Conservation (phyloP, 2,329 filamentous ascomycete genomes). For the Penicillium polonicum region DNA sequence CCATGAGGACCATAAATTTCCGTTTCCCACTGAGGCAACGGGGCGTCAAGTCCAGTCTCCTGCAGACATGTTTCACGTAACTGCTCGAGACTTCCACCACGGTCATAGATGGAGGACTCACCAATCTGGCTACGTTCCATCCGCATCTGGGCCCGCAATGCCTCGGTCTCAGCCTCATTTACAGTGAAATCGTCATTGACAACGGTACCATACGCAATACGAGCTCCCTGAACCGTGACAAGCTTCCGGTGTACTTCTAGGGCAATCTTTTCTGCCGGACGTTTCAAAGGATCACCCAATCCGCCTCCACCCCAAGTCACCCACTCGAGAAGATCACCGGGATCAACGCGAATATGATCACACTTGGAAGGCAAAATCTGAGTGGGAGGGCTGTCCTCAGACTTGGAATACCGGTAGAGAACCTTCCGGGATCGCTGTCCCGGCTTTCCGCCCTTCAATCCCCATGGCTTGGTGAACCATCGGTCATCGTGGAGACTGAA, state of each 20-base stretch:
- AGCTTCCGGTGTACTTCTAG: slow-evolving; percentile 49
- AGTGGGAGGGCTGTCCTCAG: slow-evolving; percentile 30
- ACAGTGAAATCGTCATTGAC: slow-evolving; percentile 41
- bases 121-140: slow-evolving; percentile 22
- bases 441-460: slow-evolving; percentile 49
- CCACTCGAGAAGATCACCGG: slow-evolving; percentile 52
- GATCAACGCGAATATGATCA: slow-evolving; percentile 47
- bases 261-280: slow-evolving; percentile 47
- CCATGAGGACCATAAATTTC: slow-evolving; percentile 51
- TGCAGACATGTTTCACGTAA: slow-evolving; percentile 38
- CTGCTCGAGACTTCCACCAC: slow-evolving; percentile 45
- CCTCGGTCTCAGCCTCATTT: slow-evolving; percentile 37
- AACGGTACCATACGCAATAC: slow-evolving; percentile 49
- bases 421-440: slow-evolving; percentile 46
- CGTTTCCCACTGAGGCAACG: slow-evolving; percentile 47
- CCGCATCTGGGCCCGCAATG: slow-evolving; percentile 37
- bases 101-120: slow-evolving; percentile 39
- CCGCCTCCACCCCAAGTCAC: slow-evolving; percentile 54
- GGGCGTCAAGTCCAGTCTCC: slow-evolving; percentile 48
- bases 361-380: slow-evolving; percentile 42
- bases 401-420: slow-evolving; percentile 38
- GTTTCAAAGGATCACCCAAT: slow-evolving; percentile 47
- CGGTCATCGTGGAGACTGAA: slow-evolving; percentile 52
- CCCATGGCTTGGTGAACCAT: slow-evolving; percentile 54
- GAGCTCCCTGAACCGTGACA: slow-evolving; percentile 48